Base-by-base conservation (phyloP, 176 grass and related monocot genomes). In the Poa pratensis region DNA sequence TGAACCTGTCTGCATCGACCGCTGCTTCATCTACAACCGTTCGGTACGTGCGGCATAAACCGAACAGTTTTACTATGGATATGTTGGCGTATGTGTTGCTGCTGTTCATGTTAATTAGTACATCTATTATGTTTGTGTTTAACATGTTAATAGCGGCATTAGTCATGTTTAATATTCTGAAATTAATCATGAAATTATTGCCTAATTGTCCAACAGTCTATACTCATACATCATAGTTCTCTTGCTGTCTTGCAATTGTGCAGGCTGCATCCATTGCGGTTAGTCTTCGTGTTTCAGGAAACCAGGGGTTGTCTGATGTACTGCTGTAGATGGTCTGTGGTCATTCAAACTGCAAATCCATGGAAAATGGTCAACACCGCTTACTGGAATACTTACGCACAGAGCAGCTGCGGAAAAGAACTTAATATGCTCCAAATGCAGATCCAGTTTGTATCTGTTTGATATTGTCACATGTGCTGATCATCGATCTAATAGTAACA, bases 161-260 rank as follows among this genome's bases (percentile, higher is more conserved):
- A n/a, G n/a, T n/a, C n/a, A n/a, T n/a, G n/a, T n/a, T n/a, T n/a
- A n/a, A n/a, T n/a, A n/a, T n/a, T n/a, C n/a, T n/a, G n/a, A n/a
- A n/a, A n/a, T n/a, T n/a, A n/a, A n/a, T n/a, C n/a, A n/a, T n/a
- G n/a, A n/a, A n/a, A n/a, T n/a, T n/a, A n/a, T n/a, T n/a, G n/a
- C n/a, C n/a, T n/a, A n/a, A n/a, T n/a, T n/a, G n/a, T n/a, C n/a
- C n/a, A n/a, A n/a, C n/a, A n/a, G n/a, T n/a, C n/a, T n/a, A n/a
- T n/a, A n/a, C n/a, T n/a, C n/a, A n/a, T n/a, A n/a, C n/a, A n/a
- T n/a, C n/a, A n/a, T n/a, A 11, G 43, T 55, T 30, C 51, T 77
- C 23, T 55, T 76, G 50, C 22, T 13, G 27, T 35, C 23, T 22
- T 88, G 43, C 34, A 84, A 73, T 24, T 68, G 24, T 58, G 68